These are phyloP conservation scores for Trichoderma erinaceum DNA, from an alignment of 495 filamentous ascomycete genomes.

Conservation along the genomic window DNA sequence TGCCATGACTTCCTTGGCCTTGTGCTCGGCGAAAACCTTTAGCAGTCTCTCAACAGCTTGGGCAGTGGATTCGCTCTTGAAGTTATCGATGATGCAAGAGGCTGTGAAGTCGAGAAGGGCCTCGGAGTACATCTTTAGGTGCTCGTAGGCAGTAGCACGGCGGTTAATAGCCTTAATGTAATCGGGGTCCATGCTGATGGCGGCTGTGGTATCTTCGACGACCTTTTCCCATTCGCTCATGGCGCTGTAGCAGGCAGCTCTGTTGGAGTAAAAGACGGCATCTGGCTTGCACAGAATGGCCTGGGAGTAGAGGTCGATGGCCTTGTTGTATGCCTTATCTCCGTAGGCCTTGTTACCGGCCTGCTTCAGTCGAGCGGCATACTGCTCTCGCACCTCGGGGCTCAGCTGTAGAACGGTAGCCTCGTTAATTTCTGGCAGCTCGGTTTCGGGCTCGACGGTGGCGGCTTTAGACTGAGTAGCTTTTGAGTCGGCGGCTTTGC, in stretches of 20 bases:
- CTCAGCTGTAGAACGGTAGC: slow-evolving; percentile 61
- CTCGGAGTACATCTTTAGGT: slow-evolving; percentile 82
- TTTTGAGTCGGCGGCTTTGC: slow-evolving; percentile 49
- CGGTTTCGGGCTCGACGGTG: slow-evolving; percentile 61
- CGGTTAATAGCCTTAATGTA: slow-evolving; percentile 98
- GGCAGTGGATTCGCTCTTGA: slow-evolving; percentile 81
- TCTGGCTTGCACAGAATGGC: slow-evolving; percentile 96
- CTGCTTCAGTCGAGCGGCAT: slow-evolving; percentile 83
- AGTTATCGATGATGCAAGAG: slow-evolving; percentile 96
- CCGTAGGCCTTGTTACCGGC: slow-evolving; percentile 96
- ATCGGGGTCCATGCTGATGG: slow-evolving; percentile 82
- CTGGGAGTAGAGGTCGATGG: slow-evolving; percentile 90
- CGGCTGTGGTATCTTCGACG: slow-evolving; percentile 92
- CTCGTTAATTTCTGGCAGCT: slow-evolving; percentile 83
- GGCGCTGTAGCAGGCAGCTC: slow-evolving; percentile 95
- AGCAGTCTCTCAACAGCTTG: slow-evolving; percentile 85
- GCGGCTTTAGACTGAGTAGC: slow-evolving; percentile 40
- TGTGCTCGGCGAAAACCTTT: slow-evolving; percentile 94
- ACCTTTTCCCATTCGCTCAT: slow-evolving; percentile 90
- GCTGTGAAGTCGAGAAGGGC: slow-evolving; percentile 96
- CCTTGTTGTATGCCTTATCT: slow-evolving; percentile 79
- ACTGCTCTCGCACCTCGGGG: slow-evolving; percentile 71
- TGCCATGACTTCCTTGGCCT: slow-evolving; percentile 79
- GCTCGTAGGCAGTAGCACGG: slow-evolving; percentile 92
- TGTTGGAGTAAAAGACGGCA: slow-evolving; percentile 97